phyloP scores from a whole-genome alignment of 2,329 filamentous ascomycete genomes.

The Verruconis gallopava region DNA sequence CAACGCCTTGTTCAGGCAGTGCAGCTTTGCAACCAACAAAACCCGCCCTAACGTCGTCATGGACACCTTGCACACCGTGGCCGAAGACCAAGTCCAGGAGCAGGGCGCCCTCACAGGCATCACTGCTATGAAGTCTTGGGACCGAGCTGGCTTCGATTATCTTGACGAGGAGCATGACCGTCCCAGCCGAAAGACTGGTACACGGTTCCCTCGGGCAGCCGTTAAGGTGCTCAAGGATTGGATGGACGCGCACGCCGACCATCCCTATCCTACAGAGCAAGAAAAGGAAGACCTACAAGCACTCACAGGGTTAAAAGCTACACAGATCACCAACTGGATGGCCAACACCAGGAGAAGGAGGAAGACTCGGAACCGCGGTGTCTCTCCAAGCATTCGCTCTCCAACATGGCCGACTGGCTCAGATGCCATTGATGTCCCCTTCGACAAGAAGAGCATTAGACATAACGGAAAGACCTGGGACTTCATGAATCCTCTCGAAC shows the following conservation, averaged over 20 bases:
- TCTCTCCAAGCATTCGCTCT: slow-evolving; percentile 54
- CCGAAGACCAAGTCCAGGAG: slow-evolving; percentile 26
- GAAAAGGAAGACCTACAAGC: slow-evolving; percentile 70
- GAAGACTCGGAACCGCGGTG: slow-evolving; percentile 58
- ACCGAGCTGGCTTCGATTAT: slow-evolving; percentile 25
- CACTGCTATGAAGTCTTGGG: slow-evolving; percentile 22
- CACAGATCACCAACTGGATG: slow-evolving; percentile 84
- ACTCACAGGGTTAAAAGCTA: slow-evolving; percentile 67
- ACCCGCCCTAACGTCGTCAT: slow-evolving; percentile 25
- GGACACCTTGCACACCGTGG: slow-evolving; percentile 35
- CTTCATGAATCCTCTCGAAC: slow-evolving; percentile 50
- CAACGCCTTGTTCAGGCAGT: slow-evolving; percentile 34
- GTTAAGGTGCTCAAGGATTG: slow-evolving; percentile 73
- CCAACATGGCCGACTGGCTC: slow-evolving; percentile 16
- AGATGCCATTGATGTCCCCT: slow-evolving; percentile 46
- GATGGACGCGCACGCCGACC: slow-evolving; percentile 64
- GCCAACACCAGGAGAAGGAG: slow-evolving; percentile 76
- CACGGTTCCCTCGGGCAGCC: slow-evolving; percentile 68
- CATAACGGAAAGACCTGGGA: slow-evolving; percentile 41
- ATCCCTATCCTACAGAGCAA: slow-evolving; percentile 79
- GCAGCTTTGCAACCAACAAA: slow-evolving; percentile 29
- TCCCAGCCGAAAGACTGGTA: slow-evolving; percentile 46
- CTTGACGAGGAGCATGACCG: slow-evolving; percentile 19
- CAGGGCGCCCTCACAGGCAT: slow-evolving; percentile 21
- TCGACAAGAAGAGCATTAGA: slow-evolving; percentile 19